A percentile compares a stretch with the other conserved stretches of the same genome.
phyloP scores from a whole-genome alignment of 495 filamentous ascomycete species.

The Penicillium chermesinum region DNA sequence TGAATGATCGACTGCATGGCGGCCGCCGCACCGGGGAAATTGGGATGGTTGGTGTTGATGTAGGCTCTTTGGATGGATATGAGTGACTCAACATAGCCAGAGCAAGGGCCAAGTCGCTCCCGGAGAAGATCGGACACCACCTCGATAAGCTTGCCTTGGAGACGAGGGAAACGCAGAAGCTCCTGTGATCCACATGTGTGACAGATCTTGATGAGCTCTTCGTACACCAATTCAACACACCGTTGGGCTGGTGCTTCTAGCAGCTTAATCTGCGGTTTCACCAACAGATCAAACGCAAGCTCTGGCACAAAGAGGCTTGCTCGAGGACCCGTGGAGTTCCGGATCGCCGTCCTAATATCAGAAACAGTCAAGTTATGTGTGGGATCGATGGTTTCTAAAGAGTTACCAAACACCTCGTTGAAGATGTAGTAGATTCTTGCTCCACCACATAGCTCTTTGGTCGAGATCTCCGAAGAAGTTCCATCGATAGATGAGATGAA shows the following conservation, averaged over 20 bases:
- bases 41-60: slow-evolving; percentile 99
- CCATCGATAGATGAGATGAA: slow-evolving; percentile 99
- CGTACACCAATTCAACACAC: slow-evolving; percentile 96
- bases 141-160: slow-evolving; percentile 96
- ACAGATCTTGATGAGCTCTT: slow-evolving; percentile 98
- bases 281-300: slow-evolving; percentile 92
- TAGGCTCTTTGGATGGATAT: slow-evolving; percentile 97
- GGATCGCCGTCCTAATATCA: slow-evolving; percentile 97
- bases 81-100: slow-evolving; percentile 87
- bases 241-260: slow-evolving; percentile 92
- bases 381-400: slow-evolving; percentile 90
- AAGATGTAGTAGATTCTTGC: slow-evolving; percentile 99
- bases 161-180: slow-evolving; percentile 80
- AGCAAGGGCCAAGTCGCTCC: slow-evolving; percentile 83
- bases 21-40: slow-evolving; percentile 95
- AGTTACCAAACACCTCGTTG: slow-evolving; percentile 98
- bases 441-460: slow-evolving; percentile 95
- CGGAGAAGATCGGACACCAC: slow-evolving; percentile 95
- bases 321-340: slow-evolving; percentile 94
- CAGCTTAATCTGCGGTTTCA: slow-evolving; percentile 97
- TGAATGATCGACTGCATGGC: slow-evolving; percentile 95
- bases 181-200: slow-evolving; percentile 97
- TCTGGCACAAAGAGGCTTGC: slow-evolving; percentile 96
- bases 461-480: slow-evolving; percentile 96
- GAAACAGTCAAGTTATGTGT: slow-evolving; percentile 89